A percentile compares a stretch with the other conserved stretches of the same genome.
Evolutionary conservation across 768 basidiomycete genomes (phyloP).

Genomic region (Stropharia rugosoannulata): DNA sequence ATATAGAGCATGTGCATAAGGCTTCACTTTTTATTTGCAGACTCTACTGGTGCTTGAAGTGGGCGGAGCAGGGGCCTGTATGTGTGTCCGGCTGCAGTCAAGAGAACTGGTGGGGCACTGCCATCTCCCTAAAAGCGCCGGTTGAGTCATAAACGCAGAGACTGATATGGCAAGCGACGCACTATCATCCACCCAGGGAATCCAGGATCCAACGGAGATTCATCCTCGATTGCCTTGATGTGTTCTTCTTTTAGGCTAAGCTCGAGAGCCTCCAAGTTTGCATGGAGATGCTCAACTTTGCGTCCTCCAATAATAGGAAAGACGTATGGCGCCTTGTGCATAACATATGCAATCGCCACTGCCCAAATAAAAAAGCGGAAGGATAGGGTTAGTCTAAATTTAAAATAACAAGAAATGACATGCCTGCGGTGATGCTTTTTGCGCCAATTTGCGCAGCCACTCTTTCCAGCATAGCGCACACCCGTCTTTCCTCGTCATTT

Average conservation of each 20-base stretch:
- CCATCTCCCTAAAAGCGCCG: not conserved
- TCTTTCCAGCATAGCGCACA: conserved; percentile 40
- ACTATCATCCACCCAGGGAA: not conserved
- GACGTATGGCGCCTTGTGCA: conserved; percentile 52
- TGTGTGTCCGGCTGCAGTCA: not conserved
- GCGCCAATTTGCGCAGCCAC: conserved; percentile 50
- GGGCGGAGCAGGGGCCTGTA: not conserved
- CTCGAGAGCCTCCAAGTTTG: conserved; percentile 41
- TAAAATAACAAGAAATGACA: not conserved
- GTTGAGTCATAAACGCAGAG: not conserved
- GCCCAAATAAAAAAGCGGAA: not conserved
- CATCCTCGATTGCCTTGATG: conserved; percentile 33
- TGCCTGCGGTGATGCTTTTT: conserved; percentile 45
- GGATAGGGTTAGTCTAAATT: not conserved
- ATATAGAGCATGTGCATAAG: no score
- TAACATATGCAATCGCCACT: conserved; percentile 54
- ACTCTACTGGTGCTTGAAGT: not conserved
- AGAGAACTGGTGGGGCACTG: not conserved
- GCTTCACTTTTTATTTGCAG: no score
- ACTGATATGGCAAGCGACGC: not conserved
- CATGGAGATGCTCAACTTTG: conserved; percentile 39
- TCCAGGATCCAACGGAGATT: not conserved
- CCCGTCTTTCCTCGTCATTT: not conserved
- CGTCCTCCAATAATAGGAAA: conserved; percentile 43
- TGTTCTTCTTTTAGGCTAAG: conserved; percentile 38